Conservation (phyloP, 805 yeast genomes). For the Candida ulmi region DNA sequence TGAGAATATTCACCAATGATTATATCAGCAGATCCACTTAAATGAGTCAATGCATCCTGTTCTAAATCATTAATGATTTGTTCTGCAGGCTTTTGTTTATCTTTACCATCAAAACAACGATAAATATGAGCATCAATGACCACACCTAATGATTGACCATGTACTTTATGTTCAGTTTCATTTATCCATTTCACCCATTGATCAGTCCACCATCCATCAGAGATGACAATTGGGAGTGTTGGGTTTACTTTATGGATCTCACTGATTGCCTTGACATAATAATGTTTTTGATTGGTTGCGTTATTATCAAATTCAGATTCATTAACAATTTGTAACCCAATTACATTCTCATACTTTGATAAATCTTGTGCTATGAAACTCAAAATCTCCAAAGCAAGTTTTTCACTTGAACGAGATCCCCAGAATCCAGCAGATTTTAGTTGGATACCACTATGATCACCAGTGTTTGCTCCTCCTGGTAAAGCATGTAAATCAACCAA, state of each 20-base stretch:
- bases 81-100: constrained; percentile 58
- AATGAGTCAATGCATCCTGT: constrained; percentile 41
- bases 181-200: constrained; percentile 68
- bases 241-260: constrained; percentile 52
- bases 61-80: constrained; percentile 56
- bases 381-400: constrained; percentile 43
- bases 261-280: constrained; percentile 59
- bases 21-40: constrained; percentile 53
- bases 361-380: constrained; percentile 61
- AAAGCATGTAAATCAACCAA: constrained; percentile 83
- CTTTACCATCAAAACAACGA: constrained; percentile 76
- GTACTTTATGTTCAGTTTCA: constrained; percentile 32
- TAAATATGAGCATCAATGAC: constrained; percentile 83
- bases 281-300: constrained; percentile 46
- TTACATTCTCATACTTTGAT: constrained; percentile 53
- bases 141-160: constrained; percentile 45
- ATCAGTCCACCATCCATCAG: constrained; percentile 92
- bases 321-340: constrained; percentile 81
- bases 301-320: constrained; percentile 66
- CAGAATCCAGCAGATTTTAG: constrained; percentile 62
- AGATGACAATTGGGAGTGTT: constrained; percentile 65
- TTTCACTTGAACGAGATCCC: constrained; percentile 36
- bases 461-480: constrained; percentile 89
- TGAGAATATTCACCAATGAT: constrained; percentile 90
- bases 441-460: constrained; percentile 75